A percentile compares a stretch with the other conserved stretches of the same genome.
phyloP scores from a whole-genome alignment of 1,284 basidiomycete genomes.

The Cutaneotrichosporon mucoides region DNA sequence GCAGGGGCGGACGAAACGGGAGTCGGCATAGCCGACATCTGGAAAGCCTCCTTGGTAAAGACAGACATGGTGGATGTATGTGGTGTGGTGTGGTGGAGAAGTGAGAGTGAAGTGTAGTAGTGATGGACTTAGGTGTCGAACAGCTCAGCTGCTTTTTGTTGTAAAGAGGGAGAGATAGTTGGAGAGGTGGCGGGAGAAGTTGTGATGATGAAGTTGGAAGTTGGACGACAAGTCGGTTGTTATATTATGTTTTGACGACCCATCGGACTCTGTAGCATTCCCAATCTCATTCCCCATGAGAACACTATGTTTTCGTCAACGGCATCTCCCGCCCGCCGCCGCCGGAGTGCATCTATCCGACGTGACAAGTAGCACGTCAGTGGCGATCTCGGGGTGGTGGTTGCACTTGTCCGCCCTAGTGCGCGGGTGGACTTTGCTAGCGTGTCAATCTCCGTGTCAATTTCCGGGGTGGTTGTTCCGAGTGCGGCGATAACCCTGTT shows the following conservation, averaged over 20 bases:
- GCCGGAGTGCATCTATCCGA: not conserved
- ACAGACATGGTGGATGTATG: conserved; percentile 45
- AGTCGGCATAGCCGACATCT: conserved; percentile 46
- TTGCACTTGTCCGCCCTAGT: too few species aligned
- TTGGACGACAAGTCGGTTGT: not conserved
- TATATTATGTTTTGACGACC: not conserved
- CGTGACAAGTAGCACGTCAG: not conserved
- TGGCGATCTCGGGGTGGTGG: too few species aligned
- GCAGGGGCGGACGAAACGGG: conserved; percentile 30
- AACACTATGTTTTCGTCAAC: too few species aligned
- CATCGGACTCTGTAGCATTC: too few species aligned
- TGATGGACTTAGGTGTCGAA: not conserved
- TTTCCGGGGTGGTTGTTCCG: too few species aligned
- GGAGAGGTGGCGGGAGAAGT: not conserved
- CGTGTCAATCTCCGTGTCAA: too few species aligned
- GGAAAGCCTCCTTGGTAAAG: conserved; percentile 49
- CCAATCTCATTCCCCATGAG: too few species aligned
- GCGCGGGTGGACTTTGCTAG: too few species aligned
- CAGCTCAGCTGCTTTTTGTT: not conserved
- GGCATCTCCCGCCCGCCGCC: not conserved
- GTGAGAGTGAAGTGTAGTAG: not conserved
- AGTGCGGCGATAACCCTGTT: not conserved
- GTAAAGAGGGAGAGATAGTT: not conserved
- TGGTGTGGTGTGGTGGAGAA: conserved; percentile 28
- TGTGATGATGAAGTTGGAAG: not conserved